phyloP scores from a whole-genome alignment of 352 stramenopile species.

The Blastocystis hominis region DNA sequence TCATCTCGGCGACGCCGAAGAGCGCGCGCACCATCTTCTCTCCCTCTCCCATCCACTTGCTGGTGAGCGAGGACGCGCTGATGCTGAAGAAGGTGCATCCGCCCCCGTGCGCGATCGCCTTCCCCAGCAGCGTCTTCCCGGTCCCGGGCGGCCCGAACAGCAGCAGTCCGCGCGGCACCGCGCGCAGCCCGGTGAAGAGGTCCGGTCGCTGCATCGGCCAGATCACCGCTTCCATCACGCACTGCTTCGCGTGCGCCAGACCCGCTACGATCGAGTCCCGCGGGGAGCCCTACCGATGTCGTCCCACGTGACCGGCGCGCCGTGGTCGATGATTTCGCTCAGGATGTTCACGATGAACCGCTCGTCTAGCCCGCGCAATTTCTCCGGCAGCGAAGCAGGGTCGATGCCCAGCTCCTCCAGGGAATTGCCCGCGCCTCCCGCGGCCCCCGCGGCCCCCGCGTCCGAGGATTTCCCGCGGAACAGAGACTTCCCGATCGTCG shows the following conservation, averaged over 20 bases:
- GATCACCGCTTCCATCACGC: constrained; percentile 91
- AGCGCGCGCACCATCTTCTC: constrained; percentile 92
- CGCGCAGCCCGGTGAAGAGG: constrained; percentile 86
- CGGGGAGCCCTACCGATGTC: constrained; percentile 75
- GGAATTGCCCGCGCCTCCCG: neutral
- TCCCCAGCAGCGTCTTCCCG: constrained; percentile 94
- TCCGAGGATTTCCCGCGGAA: neutral
- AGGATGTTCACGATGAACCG: constrained; percentile 36
- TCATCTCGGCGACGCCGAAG: constrained; percentile 82
- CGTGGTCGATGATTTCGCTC: constrained; percentile 88
- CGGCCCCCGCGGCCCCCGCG: neutral
- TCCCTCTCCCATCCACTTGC: constrained; percentile 99
- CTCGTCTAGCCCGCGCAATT: constrained; percentile 25
- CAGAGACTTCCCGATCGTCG: neutral
- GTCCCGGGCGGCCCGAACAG: constrained; percentile 86
- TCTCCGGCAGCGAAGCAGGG: constrained; percentile 27
- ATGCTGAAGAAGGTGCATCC: constrained; percentile 98
- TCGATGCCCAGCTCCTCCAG: constrained; percentile 40
- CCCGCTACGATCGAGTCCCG: constrained; percentile 66
- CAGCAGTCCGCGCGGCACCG: constrained; percentile 75
- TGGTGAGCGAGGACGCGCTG: constrained; percentile 90
- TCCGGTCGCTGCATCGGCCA: constrained; percentile 92
- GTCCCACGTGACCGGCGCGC: constrained; percentile 84
- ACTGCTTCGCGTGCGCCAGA: constrained; percentile 89
- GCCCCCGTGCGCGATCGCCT: constrained; percentile 92